phyloP scores from a whole-genome alignment of 495 filamentous ascomycete genomes.

The Bryoglossum gracile region DNA sequence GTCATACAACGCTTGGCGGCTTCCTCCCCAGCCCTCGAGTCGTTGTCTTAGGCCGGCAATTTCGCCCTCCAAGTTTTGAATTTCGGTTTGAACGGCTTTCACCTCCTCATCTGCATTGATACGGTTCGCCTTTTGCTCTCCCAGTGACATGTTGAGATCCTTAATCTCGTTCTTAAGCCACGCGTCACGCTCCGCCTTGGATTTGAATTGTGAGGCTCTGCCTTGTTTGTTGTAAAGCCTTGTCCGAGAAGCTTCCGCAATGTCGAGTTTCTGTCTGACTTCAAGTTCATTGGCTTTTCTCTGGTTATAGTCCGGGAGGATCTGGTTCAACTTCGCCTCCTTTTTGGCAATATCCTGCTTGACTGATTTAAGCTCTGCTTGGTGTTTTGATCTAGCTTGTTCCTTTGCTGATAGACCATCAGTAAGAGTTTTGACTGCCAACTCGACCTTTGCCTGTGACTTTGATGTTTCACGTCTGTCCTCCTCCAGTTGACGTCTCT shows the following conservation, averaged over 20 bases:
- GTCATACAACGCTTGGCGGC: constrained; percentile 59
- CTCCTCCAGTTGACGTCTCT: constrained; percentile 80
- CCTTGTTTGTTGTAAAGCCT: constrained; percentile 92
- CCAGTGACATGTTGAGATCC: constrained; percentile 66
- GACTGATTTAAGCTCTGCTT: constrained; percentile 65
- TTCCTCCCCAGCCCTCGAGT: constrained; percentile 71
- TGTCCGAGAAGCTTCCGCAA: constrained; percentile 67
- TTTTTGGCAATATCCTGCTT: constrained; percentile 66
- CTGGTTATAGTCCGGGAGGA: constrained; percentile 67
- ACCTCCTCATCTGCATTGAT: constrained; percentile 83
- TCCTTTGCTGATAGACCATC: constrained; percentile 77
- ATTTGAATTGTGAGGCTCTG: constrained; percentile 80
- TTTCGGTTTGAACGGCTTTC: constrained; percentile 59
- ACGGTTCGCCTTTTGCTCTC: constrained; percentile 71
- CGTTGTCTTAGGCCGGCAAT: constrained; percentile 61
- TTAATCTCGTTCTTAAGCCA: constrained; percentile 76
- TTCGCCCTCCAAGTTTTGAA: constrained; percentile 63
- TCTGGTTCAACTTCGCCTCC: constrained; percentile 62
- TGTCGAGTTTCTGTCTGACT: constrained; percentile 60
- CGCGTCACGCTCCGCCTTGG: constrained; percentile 78
- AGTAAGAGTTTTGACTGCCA: constrained; percentile 71
- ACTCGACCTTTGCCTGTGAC: constrained; percentile 71
- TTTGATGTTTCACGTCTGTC: constrained; percentile 77
- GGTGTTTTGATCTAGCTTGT: constrained; percentile 58
- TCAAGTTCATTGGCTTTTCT: constrained; percentile 65